phyloP scores from a whole-genome alignment of 2,329 filamentous ascomycete species.

The Venturia pyrina region DNA sequence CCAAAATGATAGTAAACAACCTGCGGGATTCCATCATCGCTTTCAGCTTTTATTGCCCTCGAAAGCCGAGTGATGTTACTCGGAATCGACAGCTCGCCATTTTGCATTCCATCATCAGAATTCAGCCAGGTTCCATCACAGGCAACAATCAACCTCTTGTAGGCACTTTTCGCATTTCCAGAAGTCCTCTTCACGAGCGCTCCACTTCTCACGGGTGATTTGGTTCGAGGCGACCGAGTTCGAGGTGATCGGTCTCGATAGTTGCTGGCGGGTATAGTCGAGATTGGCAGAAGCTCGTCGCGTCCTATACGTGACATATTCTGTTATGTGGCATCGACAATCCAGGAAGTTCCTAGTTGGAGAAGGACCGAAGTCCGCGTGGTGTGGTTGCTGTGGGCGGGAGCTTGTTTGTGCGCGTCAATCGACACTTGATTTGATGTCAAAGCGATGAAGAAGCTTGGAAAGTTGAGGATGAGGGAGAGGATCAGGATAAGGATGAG shows the following conservation, averaged over 20 bases:
- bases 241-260: neutral
- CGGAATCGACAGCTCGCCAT: slow-evolving; percentile 33
- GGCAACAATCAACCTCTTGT: neutral
- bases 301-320: neutral
- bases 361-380: neutral
- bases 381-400: neutral
- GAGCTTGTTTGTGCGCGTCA: neutral
- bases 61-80: slow-evolving; percentile 41
- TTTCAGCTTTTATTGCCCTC: slow-evolving; percentile 38
- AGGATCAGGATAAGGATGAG: too few species aligned
- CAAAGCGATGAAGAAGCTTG: neutral
- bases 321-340: neutral
- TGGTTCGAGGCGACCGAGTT: neutral
- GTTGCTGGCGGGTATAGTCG: neutral
- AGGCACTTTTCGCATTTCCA: neutral
- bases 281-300: neutral
- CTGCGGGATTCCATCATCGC: slow-evolving; percentile 38
- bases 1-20: slow-evolving; percentile 42
- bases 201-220: neutral
- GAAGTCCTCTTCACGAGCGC: neutral
- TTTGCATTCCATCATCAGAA: slow-evolving; percentile 36
- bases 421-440: too few species aligned
- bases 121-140: slow-evolving; percentile 37
- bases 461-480: neutral
- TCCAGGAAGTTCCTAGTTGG: neutral